Conservation (phyloP, 176 grass and related monocot species). For the Oryza brachyantha region DNA sequence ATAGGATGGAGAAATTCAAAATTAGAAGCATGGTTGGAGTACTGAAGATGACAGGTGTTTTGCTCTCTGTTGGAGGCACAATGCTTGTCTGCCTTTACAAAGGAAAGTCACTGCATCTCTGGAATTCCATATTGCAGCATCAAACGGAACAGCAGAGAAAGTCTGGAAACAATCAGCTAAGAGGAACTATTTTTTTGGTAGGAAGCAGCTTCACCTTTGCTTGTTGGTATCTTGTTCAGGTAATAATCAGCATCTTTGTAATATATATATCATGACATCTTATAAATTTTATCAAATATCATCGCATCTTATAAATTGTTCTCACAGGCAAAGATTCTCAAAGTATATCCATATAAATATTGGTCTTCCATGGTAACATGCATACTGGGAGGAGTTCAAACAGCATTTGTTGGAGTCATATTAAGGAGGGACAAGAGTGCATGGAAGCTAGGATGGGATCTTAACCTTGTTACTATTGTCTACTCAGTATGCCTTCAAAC, state of each 20-base stretch:
- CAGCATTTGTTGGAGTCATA: constrained; percentile 40
- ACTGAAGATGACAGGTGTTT: constrained; percentile 25
- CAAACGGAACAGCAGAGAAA: not conserved
- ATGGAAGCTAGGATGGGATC: constrained; percentile 55
- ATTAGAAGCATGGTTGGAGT: constrained; percentile 17
- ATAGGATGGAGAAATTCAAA: constrained; percentile 37
- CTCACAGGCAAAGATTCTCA: constrained; percentile 45
- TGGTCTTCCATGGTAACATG: constrained; percentile 62
- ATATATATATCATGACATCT: too few species aligned
- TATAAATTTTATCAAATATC: not conserved
- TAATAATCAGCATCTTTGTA: not conserved
- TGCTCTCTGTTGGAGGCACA: constrained; percentile 46
- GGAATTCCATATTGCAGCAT: constrained; percentile 28
- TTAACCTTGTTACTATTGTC: constrained; percentile 41
- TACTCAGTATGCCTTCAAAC: constrained; percentile 43
- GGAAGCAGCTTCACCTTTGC: constrained; percentile 46
- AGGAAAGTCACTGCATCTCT: constrained; percentile 44
- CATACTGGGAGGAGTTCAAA: constrained; percentile 52
- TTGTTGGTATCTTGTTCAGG: constrained; percentile 59
- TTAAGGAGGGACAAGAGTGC: constrained; percentile 37
- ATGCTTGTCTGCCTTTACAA: constrained; percentile 58
- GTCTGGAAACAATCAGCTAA: constrained; percentile 21
- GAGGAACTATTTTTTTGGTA: constrained; percentile 33
- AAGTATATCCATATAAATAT: constrained; percentile 67
- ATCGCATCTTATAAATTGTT: not conserved